Percentiles rank a stretch among this genome's conserved stretches.
These are phyloP conservation scores for Ceratocystis diversiconidia DNA, from an alignment of 2,329 filamentous ascomycete genomes.

Conservation along the genomic window DNA sequence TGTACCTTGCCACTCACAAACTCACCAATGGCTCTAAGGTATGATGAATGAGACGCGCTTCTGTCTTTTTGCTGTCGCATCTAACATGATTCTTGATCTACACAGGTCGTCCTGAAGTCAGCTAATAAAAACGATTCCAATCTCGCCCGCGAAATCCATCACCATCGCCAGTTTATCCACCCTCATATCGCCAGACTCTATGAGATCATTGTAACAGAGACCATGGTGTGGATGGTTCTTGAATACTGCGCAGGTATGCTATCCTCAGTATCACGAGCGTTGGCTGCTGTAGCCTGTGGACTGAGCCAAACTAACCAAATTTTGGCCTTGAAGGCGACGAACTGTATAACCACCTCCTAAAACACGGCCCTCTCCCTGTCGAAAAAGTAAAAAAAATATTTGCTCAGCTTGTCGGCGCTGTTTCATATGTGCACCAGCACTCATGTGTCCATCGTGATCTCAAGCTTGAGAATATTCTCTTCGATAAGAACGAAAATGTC, in stretches of 20 bases:
- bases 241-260: constrained; percentile 81
- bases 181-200: constrained; percentile 94
- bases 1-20: constrained; percentile 90
- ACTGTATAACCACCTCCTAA: constrained; percentile 87
- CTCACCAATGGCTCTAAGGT: constrained; percentile 98
- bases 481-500: constrained; percentile 94
- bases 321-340: constrained; percentile 56
- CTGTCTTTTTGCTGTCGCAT: neutral
- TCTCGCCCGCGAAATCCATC: constrained; percentile 91
- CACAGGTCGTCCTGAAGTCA: constrained; percentile 78
- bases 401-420: constrained; percentile 85
- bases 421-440: constrained; percentile 87
- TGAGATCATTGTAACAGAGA: constrained; percentile 95
- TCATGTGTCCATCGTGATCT: constrained; percentile 93
- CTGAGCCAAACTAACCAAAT: neutral
- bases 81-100: neutral
- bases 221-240: constrained; percentile 84
- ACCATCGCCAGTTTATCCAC: constrained; percentile 94
- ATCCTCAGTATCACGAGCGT: constrained; percentile 9
- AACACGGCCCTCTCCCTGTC: constrained; percentile 68
- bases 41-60: constrained; percentile 22
- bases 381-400: constrained; percentile 92
- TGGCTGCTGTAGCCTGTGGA: neutral
- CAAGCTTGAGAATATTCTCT: constrained; percentile 63
- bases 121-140: constrained; percentile 93